Percentiles rank a stretch among this genome's conserved stretches.
These are phyloP conservation scores for Microsporum audouinii DNA, from an alignment of 2,329 filamentous ascomycete species.

Conservation along the genomic window DNA sequence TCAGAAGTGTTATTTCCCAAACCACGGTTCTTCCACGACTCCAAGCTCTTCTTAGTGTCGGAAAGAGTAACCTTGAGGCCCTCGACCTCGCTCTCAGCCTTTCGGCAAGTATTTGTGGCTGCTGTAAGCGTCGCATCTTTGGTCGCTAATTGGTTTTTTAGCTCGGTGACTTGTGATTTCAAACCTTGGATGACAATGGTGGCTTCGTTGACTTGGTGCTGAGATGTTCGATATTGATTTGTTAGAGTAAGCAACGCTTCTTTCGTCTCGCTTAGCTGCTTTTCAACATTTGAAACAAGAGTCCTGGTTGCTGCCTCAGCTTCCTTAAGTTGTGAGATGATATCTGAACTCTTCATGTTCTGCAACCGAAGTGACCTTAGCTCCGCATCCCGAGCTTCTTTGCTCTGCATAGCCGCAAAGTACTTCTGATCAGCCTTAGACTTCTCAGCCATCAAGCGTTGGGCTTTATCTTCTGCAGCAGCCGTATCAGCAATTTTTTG, in stretches of 20 bases:
- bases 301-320: slow-evolving; percentile 66
- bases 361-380: slow-evolving; percentile 68
- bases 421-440: slow-evolving; percentile 96
- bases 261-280: slow-evolving; percentile 73
- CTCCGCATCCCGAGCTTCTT: slow-evolving; percentile 72
- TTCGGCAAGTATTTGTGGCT: slow-evolving; percentile 50
- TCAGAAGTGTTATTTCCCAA: slow-evolving; percentile 70
- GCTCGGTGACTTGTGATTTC: slow-evolving; percentile 62
- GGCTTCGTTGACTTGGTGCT: slow-evolving; percentile 59
- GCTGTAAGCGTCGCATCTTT: slow-evolving; percentile 61
- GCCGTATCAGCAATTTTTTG: slow-evolving; percentile 75
- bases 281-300: slow-evolving; percentile 74
- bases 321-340: slow-evolving; percentile 87
- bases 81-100: slow-evolving; percentile 61
- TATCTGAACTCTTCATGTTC: slow-evolving; percentile 82
- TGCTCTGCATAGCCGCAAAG: slow-evolving; percentile 88
- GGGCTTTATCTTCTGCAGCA: slow-evolving; percentile 64
- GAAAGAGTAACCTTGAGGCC: slow-evolving; percentile 66
- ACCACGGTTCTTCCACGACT: slow-evolving; percentile 74
- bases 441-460: slow-evolving; percentile 71
- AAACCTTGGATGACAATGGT: slow-evolving; percentile 58
- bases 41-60: slow-evolving; percentile 68
- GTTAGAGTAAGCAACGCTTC: slow-evolving; percentile 62
- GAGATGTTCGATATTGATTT: slow-evolving; percentile 62
- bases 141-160: slow-evolving; percentile 60